These are phyloP conservation scores for Wallacemonas sp. DNA, from an alignment of 208 protist genomes.

Conservation along the genomic window DNA sequence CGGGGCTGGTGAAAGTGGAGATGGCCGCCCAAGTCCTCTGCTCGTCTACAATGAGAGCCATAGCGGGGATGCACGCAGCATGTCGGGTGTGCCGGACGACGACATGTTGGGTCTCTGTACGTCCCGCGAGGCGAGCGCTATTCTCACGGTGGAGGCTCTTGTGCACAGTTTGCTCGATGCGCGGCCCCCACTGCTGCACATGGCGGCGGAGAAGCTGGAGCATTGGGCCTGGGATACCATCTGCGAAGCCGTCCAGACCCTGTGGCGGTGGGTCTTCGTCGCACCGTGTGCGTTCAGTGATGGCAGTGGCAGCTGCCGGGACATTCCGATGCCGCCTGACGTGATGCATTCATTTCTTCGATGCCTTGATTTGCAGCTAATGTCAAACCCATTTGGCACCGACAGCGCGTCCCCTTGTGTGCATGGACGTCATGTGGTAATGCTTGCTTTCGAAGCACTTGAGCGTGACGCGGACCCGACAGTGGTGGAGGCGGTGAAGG, in stretches of 20 bases:
- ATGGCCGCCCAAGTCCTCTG: too few species aligned
- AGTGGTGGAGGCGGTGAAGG: background rate
- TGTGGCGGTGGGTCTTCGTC: conserved; percentile 11
- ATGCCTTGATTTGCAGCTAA: background rate
- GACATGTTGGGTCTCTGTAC: too few species aligned
- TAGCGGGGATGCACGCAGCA: too few species aligned
- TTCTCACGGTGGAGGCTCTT: too few species aligned
- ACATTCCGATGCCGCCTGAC: too few species aligned
- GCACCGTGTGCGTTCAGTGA: conserved; percentile 8
- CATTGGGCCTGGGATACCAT: conserved; percentile 5
- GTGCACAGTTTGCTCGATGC: background rate
- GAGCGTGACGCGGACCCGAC: background rate
- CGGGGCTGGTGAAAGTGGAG: too few species aligned
- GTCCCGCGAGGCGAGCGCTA: too few species aligned
- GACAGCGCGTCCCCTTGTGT: background rate
- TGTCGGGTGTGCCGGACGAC: too few species aligned
- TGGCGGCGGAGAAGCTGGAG: background rate
- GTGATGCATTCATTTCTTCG: background rate
- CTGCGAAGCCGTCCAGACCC: background rate
- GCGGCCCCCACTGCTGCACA: background rate
- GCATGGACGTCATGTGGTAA: background rate
- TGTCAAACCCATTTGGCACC: background rate
- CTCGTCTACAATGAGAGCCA: too few species aligned
- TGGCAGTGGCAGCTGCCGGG: background rate
- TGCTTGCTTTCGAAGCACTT: background rate